Base-by-base conservation (phyloP, 768 basidiomycete species). In the Dioszegia hungarica region DNA sequence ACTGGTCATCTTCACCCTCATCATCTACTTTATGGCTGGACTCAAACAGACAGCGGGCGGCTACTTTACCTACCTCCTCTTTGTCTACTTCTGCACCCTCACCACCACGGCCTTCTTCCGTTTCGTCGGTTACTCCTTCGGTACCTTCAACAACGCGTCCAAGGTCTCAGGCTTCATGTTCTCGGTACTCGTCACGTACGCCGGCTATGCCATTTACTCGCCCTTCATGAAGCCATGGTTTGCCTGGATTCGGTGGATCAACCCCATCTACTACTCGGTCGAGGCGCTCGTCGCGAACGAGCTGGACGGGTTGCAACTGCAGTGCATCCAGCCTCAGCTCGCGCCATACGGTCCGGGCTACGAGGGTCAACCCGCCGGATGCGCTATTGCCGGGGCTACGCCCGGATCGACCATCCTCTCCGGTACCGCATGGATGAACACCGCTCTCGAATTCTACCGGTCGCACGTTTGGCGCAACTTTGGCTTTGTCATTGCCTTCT, bases 191-290 rank as follows among this genome's bases (percentile, higher is more conserved):
- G 66, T 73, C n/a, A 73, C 71, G 47, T 66, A 63, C 54, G 61
- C 63, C 31, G 56, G 61, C 37, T 69, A 73, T 37, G 66, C 69
- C 61, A 70, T 74, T 37, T 61, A 68, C 34, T 56, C 57, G 3
- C 67, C 70, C 2, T 61, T 57, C 39, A 70, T 72, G 68, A 62
- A 70, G 27, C 72, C 72, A 1, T 75, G 74, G 74, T 75, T 73
- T 58, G 53, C 59, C 8, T 76, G 75, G 75, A 60, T 73, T 27
- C 36, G 64, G 44, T 73, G 68, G 68, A 65, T 76, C 49, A 60
- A 73, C 49, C 75, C 75, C 0, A 56, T 76, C 29, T 66, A 67
- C 55, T 75, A 73, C 53, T 57, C 63, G 0, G 68, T 74, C 47
- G 71, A 73, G 46, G 69, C 66, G 5, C 54, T 70, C 40, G 63